Conservation (phyloP, 2,329 filamentous ascomycete genomes). For the Didymella exigua region DNA sequence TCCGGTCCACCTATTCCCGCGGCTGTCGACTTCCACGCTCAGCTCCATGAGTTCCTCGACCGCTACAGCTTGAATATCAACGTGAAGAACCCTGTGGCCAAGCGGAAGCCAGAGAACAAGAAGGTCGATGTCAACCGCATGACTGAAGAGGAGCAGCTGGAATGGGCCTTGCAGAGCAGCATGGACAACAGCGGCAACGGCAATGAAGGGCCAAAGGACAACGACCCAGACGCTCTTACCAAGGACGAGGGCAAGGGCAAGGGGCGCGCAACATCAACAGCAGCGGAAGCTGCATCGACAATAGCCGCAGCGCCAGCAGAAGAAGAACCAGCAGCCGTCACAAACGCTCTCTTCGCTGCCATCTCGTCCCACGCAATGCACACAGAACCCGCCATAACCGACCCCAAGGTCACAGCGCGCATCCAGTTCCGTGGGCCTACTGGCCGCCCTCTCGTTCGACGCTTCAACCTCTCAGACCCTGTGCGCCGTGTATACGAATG, state of each 20-base stretch:
- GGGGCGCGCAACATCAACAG: slow-evolving; percentile 32
- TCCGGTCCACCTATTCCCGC: slow-evolving; percentile 80
- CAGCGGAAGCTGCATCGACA: slow-evolving; percentile 20
- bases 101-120: slow-evolving; percentile 73
- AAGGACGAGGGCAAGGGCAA: slow-evolving; percentile 66
- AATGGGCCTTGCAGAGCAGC: slow-evolving; percentile 91
- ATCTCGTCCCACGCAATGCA: slow-evolving; percentile 79
- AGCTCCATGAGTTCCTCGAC: slow-evolving; percentile 95
- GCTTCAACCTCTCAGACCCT: slow-evolving; percentile 77
- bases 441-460: slow-evolving; percentile 79
- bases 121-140: slow-evolving; percentile 80
- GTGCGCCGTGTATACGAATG: slow-evolving; percentile 92
- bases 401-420: slow-evolving; percentile 75
- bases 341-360: slow-evolving; percentile 63
- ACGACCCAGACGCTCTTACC: slow-evolving; percentile 88
- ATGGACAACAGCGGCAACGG: slow-evolving; percentile 60
- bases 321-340: slow-evolving; percentile 36
- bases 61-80: slow-evolving; percentile 87
- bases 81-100: slow-evolving; percentile 91
- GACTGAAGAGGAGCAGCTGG: slow-evolving; percentile 97
- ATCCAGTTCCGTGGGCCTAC: slow-evolving; percentile 82
- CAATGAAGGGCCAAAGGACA: slow-evolving; percentile 59
- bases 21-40: slow-evolving; percentile 81
- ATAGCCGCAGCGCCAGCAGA: slow-evolving; percentile 20
- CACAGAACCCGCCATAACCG: slow-evolving; percentile 70